A percentile compares a stretch with the other conserved stretches of the same genome.
These are phyloP conservation scores for Aspergillus quadricinctus DNA, from an alignment of 2,329 filamentous ascomycete genomes.

Conservation along the genomic window DNA sequence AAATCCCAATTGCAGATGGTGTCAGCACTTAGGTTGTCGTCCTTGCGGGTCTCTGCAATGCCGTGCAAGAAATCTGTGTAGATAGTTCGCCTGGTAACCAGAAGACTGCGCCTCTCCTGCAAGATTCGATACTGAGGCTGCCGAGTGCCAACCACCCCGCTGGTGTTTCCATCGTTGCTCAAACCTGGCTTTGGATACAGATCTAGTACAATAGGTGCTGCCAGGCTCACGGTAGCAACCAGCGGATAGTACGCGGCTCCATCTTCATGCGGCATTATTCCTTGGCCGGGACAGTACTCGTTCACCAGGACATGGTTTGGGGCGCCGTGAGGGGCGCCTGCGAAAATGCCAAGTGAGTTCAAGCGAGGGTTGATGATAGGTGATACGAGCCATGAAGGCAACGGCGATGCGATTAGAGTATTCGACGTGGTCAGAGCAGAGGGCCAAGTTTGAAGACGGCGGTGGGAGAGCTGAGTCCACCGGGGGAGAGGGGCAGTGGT, in stretches of 20 bases:
- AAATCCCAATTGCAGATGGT: constrained; percentile 56
- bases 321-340: constrained; percentile 63
- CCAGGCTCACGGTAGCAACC: constrained; percentile 86
- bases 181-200: constrained; percentile 58
- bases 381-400: constrained; percentile 70
- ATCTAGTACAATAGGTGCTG: constrained; percentile 71
- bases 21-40: constrained; percentile 57
- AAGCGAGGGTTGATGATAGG: constrained; percentile 61
- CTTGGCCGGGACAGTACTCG: constrained; percentile 80
- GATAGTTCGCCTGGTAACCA: constrained; percentile 52
- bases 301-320: constrained; percentile 95
- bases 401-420: constrained; percentile 64
- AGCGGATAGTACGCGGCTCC: constrained; percentile 80
- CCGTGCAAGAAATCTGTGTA: constrained; percentile 59
- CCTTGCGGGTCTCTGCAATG: constrained; percentile 53
- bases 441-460: constrained; percentile 86
- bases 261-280: constrained; percentile 98
- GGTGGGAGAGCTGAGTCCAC: constrained; percentile 85
- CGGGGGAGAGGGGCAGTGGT: constrained; percentile 62
- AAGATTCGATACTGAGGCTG: constrained; percentile 57
- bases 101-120: constrained; percentile 74
- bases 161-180: constrained; percentile 17
- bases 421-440: constrained; percentile 72
- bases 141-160: constrained; percentile 12
- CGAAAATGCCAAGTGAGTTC: constrained; percentile 48